Base-by-base conservation (phyloP, 106 monocot species). In the Dendrobium nobile region DNA sequence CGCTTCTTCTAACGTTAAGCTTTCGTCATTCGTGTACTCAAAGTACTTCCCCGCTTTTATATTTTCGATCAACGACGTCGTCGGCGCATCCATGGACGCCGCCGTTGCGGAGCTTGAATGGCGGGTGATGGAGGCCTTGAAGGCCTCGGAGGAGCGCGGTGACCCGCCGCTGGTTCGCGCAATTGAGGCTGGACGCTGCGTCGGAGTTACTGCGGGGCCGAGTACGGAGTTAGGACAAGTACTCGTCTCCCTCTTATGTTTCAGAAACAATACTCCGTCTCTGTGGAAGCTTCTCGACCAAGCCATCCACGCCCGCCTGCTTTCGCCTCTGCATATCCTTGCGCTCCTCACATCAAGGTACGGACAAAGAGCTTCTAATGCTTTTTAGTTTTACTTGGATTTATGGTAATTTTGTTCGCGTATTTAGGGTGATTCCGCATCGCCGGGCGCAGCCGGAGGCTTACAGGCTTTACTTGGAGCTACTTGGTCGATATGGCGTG, bases 391-490 rank as follows among this genome's bases (percentile, higher is more conserved):
- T 15, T 72, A 40, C 11, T 17, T 31, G 15, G 51, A 13, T 64
- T 82, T 51, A 9, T 27, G 19, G 18, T 61, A 20, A 42, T 19
- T 4, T 72, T 54, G n/a, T 43, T 73, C 40, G 33, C 47, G 26
- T 24, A 75, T 61, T 33, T 72, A 91, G 93, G 84, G 89, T 89
- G 72, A 73, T 93, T 47, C 91, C 90, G 22, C 59, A 87, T 43
- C 83, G 87, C 37, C 80, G 70, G 77, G 78, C 11, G 47, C 85
- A 93, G 80, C 90, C 93, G 44, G 93, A 90, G 86, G 93, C 93
- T n/a, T 93, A 93, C 74, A 82, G 90, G 78, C 85, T 93, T 13
- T 93, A 93, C 64, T 87, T 93, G 58, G 93, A 93, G 75, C 85
- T 93, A 0, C 11, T 93, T 54, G 84, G 67, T 51, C 82, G 88